phyloP scores from a whole-genome alignment of 164 flowering plant species.

The Saururus chinensis region DNA sequence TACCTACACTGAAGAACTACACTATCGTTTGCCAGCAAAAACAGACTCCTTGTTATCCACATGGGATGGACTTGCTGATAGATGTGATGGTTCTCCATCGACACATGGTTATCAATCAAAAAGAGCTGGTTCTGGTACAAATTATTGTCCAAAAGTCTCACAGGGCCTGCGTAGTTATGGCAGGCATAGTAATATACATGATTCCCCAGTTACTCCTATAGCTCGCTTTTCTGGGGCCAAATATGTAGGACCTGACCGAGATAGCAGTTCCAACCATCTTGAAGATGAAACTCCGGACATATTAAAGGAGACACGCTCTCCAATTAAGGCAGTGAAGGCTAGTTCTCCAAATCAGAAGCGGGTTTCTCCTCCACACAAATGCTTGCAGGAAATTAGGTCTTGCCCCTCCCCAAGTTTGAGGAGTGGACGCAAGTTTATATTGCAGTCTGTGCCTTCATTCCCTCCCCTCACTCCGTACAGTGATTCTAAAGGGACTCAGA shows the following conservation, averaged over 20 bases:
- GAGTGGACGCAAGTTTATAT: constrained; percentile 61
- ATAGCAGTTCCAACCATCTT: constrained; percentile 11
- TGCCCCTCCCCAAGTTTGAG: constrained; percentile 36
- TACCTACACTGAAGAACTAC: constrained; percentile 15
- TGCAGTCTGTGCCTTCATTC: constrained; percentile 54
- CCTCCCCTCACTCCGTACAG: constrained; percentile 59
- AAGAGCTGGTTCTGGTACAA: constrained; percentile 17
- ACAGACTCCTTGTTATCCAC: constrained; percentile 16
- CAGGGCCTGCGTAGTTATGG: constrained; percentile 16
- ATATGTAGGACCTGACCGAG: constrained; percentile 18
- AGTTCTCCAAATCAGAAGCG: constrained; percentile 67
- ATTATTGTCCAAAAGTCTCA: constrained; percentile 13
- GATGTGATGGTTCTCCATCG: constrained; percentile 16
- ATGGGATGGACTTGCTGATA: constrained; percentile 14
- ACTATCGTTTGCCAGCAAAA: constrained; percentile 5
- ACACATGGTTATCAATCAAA: constrained; percentile 14
- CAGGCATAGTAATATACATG: background rate
- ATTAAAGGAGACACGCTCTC: constrained; percentile 32
- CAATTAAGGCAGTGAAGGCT: constrained; percentile 34
- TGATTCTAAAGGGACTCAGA: constrained; percentile 25
- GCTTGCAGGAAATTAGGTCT: constrained; percentile 24
- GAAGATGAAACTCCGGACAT: constrained; percentile 58
- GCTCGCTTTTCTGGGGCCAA: constrained; percentile 17
- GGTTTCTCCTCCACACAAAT: constrained; percentile 53
- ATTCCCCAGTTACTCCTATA: constrained; percentile 38